A percentile compares a stretch with the other conserved stretches of the same genome.
phyloP scores from a whole-genome alignment of 208 protist species.

The Acanthamoeba lenticulata region DNA sequence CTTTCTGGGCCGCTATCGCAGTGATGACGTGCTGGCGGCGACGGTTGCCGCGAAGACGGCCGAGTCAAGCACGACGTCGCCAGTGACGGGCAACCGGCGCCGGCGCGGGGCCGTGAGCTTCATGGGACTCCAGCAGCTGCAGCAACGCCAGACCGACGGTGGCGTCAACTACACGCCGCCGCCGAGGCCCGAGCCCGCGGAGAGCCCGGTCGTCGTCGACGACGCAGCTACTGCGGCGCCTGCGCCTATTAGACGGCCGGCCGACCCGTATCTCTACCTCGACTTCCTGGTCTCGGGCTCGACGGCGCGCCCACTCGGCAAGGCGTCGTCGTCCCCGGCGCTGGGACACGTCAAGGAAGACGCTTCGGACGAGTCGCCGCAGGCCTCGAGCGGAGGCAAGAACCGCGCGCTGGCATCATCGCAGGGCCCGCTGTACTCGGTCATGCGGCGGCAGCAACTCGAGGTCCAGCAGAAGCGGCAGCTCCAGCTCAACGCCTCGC shows the following conservation, averaged over 20 bases:
- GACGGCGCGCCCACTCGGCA: background rate
- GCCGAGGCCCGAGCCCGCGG: background rate
- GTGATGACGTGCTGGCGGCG: too few relatives aligned
- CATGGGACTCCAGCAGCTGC: background rate
- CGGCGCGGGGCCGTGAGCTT: background rate
- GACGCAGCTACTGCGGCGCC: too few relatives aligned
- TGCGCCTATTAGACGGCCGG: too few relatives aligned
- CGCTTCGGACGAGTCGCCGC: background rate
- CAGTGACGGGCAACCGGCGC: background rate
- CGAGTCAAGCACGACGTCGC: too few relatives aligned
- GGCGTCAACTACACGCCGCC: too few relatives aligned
- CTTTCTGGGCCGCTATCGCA: too few relatives aligned
- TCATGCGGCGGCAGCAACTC: background rate
- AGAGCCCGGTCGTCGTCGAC: background rate
- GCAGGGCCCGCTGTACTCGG: constrained; percentile 3
- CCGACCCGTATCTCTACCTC: constrained; percentile 4
- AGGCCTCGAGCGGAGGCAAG: too few relatives aligned
- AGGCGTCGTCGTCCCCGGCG: background rate
- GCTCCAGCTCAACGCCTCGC: too few relatives aligned
- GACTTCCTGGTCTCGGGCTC: constrained; percentile 2
- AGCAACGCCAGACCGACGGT: background rate
- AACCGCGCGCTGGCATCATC: too few relatives aligned
- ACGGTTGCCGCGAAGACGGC: too few relatives aligned
- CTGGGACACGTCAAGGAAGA: background rate
- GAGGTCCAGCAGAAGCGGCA: background rate